A percentile compares a stretch with the other conserved stretches of the same genome.
Conservation (phyloP, 495 filamentous ascomycete species). For the Neurospora sp. region DNA sequence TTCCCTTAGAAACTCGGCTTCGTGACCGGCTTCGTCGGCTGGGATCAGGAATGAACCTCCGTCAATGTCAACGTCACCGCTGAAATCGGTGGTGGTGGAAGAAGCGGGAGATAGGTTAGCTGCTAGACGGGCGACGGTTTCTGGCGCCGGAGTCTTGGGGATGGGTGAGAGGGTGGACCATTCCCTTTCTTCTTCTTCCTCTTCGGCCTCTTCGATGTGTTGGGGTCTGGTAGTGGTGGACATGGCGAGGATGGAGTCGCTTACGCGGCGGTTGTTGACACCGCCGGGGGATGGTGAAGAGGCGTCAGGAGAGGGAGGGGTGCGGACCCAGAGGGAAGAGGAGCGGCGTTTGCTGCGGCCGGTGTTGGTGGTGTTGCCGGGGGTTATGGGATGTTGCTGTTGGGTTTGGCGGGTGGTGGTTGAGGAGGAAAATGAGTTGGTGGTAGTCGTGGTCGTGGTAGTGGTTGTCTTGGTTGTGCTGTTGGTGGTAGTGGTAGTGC, state of each 20-base stretch:
- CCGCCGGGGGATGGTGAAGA: background rate
- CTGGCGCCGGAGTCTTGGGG: conserved; percentile 44
- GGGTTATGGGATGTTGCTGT: background rate
- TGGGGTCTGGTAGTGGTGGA: conserved; percentile 16
- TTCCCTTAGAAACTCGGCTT: conserved; percentile 22
- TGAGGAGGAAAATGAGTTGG: background rate
- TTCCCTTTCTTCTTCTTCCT: conserved; percentile 28
- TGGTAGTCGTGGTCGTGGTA: conserved; percentile 10
- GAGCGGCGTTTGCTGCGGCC: conserved; percentile 33
- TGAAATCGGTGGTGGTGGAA: conserved; percentile 3
- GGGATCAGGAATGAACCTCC: background rate
- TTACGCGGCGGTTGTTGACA: background rate
- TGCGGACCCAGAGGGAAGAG: conserved; percentile 41
- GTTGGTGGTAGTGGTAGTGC: conserved; percentile 24
- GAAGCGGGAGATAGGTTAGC: conserved; percentile 30
- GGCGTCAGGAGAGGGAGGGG: conserved; percentile 9
- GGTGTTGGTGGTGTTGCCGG: conserved; percentile 4
- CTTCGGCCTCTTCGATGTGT: conserved; percentile 10
- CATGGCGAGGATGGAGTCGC: background rate
- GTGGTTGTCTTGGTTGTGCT: conserved; percentile 35
- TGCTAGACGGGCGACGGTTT: conserved; percentile 33
- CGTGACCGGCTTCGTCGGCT: conserved; percentile 7
- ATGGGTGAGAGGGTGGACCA: conserved; percentile 37
- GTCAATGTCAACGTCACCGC: conserved; percentile 3
- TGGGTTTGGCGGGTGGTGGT: background rate